Evolutionary conservation across 805 yeast species (phyloP).

Genomic region (Sungouiella thailandica): DNA sequence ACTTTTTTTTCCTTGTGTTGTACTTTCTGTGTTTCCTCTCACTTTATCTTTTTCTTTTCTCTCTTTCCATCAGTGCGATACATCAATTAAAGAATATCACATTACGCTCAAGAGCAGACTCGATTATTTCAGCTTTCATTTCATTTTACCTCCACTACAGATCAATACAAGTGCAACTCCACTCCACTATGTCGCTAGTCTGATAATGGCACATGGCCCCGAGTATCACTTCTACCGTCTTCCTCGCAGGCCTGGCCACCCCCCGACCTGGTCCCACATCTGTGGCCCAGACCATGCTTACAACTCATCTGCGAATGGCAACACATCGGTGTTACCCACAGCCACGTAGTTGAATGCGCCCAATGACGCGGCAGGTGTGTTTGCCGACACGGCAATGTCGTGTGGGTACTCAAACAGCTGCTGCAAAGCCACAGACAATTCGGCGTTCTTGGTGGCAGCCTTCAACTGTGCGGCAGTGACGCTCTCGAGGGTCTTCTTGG

Average conservation of each 20-base stretch:
- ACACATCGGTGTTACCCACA: slow-evolving; percentile 78
- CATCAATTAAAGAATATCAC: too few relatives aligned
- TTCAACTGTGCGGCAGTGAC: slow-evolving; percentile 49
- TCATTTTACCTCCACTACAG: too few relatives aligned
- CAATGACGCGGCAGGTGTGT: slow-evolving; percentile 37
- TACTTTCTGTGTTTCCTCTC: background rate
- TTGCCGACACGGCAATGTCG: slow-evolving; percentile 27
- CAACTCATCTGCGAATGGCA: slow-evolving; percentile 89
- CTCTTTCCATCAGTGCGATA: too few relatives aligned
- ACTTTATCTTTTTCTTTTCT: too few relatives aligned
- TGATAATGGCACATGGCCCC: too few relatives aligned
- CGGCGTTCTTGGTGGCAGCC: slow-evolving; percentile 42
- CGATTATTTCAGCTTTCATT: too few relatives aligned
- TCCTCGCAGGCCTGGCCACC: too few relatives aligned
- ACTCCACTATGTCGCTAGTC: too few relatives aligned
- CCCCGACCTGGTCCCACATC: slow-evolving; percentile 4
- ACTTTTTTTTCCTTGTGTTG: background rate
- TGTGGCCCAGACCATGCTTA: slow-evolving; percentile 29
- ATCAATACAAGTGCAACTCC: too few relatives aligned
- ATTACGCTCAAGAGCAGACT: too few relatives aligned
- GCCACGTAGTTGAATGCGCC: slow-evolving; percentile 74
- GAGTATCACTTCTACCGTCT: too few relatives aligned
- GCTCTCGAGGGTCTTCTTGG: slow-evolving; percentile 39
- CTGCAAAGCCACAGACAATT: slow-evolving; percentile 41
- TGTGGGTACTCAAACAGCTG: slow-evolving; percentile 29